Base-by-base conservation (phyloP, 1,284 basidiomycete genomes). In the Irpex lacteus region DNA sequence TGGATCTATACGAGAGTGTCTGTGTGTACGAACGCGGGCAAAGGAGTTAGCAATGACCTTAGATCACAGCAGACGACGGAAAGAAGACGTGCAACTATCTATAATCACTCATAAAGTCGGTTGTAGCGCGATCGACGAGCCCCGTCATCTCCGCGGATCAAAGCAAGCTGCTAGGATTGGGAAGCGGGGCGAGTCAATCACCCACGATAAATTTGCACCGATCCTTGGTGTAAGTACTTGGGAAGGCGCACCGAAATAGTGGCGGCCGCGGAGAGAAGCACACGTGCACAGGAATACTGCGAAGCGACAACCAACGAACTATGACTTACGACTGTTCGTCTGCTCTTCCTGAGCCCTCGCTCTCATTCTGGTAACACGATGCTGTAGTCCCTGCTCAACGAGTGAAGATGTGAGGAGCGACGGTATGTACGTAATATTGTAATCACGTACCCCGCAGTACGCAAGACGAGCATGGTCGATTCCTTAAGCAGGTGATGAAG, bases 391-490 rank as follows among this genome's bases (percentile, higher is more conserved):
- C 90, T 91, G 64, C 34, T 15, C 21, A 59, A 57, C 63, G 44
- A 37, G n/a, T 19, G 58, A 55, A 63, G 47, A 36, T 64, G 62
- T 53, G 40, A 36, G 57, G 54, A 49, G 56, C 57, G 63, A 49
- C 26, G 57, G 8, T 9, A 18, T 36, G 21, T 13, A 36, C 32
- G 40, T 44, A 52, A 37, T 5, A 5, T 32, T 37, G 21, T 62
- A 34, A 71, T 78, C 53, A 69, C 73, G 66, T 65, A 87, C 90
- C 90, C 79, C 91, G 81, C 66, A 93, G 80, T 55, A 92, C 90
- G 72, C 91, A 93, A 32, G 90, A 91, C 4, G 91, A 92, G 71
- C 91, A 93, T 13, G 91, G 91, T 4, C 91, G 87, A 69, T 90
- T 91, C 76, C 91, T 92, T 73, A 19, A 18, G 6, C 40, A 34